A percentile compares a stretch with the other conserved stretches of the same genome.
Conservation (phyloP, 2,329 filamentous ascomycete genomes). For the Leptographium flavum region DNA sequence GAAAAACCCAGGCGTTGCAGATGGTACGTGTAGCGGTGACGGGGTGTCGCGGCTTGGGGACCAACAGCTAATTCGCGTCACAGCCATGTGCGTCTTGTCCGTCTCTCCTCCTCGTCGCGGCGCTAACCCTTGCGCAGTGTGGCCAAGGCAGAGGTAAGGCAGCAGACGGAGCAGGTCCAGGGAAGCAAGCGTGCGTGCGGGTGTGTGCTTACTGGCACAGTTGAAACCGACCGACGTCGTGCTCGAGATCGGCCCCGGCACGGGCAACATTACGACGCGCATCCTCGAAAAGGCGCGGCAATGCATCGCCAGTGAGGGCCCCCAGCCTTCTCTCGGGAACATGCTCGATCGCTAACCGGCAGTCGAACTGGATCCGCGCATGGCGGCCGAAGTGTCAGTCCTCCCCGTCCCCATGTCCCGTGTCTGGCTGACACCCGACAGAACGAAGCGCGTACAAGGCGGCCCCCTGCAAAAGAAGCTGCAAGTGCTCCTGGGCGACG, state of each 20-base stretch:
- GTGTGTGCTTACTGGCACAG: conserved; percentile 28
- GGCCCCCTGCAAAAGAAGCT: conserved; percentile 72
- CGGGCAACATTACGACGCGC: conserved; percentile 71
- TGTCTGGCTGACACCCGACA: conserved; percentile 26
- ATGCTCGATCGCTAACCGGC: background rate
- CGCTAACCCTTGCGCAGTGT: no score
- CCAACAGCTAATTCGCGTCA: background rate
- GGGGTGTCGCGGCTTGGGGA: background rate
- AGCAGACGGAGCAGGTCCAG: background rate
- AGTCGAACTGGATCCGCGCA: conserved; percentile 88
- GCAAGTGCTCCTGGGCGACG: conserved; percentile 63
- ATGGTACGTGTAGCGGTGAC: conserved; percentile 4
- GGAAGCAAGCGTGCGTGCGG: background rate
- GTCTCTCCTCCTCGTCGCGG: no score
- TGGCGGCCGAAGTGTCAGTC: conserved; percentile 85
- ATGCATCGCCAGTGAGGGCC: conserved; percentile 37
- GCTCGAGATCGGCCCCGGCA: conserved; percentile 82
- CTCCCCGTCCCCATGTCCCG: no score
- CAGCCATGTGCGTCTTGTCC: conserved; percentile 1
- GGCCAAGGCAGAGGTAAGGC: conserved; percentile 10
- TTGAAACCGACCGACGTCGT: conserved; percentile 85
- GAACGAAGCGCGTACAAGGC: conserved; percentile 77
- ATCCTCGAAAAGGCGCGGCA: conserved; percentile 82
- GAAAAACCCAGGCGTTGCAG: conserved; percentile 34
- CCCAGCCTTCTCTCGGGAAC: background rate